phyloP scores from a whole-genome alignment of 2,329 filamentous ascomycete genomes.

The Phaeosphaeria sp. region DNA sequence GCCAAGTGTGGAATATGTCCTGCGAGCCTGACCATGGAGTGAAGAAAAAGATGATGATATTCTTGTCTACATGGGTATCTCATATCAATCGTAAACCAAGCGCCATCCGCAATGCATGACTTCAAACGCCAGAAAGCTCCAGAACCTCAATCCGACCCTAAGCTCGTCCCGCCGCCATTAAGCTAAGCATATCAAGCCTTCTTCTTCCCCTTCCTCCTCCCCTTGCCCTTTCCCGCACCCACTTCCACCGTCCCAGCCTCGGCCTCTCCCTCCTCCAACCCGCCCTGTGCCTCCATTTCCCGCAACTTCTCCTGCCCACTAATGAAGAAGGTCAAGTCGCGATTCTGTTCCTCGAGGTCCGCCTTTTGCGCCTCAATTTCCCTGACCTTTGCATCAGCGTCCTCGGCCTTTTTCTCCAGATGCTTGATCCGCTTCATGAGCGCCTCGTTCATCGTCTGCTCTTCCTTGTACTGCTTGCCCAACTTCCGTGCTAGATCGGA shows the following conservation, averaged over 20 bases:
- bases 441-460: conserved; percentile 82
- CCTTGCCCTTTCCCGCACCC: conserved; percentile 27
- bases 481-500: conserved; percentile 77
- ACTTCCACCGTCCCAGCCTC: conserved; percentile 45
- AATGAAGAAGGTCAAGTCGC: conserved; percentile 87
- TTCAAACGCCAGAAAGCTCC: neutral
- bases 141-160: too few relatives aligned
- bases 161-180: too few relatives aligned
- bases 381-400: conserved; percentile 57
- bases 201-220: conserved; percentile 36
- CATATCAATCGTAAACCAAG: neutral
- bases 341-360: conserved; percentile 84
- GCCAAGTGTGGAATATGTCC: neutral
- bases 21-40: neutral
- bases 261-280: conserved; percentile 68
- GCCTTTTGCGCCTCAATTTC: conserved; percentile 61
- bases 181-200: conserved; percentile 11
- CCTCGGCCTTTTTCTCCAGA: conserved; percentile 64
- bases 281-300: conserved; percentile 70
- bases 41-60: neutral
- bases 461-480: conserved; percentile 79
- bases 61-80: neutral
- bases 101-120: neutral
- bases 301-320: conserved; percentile 81
- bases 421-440: conserved; percentile 83